A percentile compares a stretch with the other conserved stretches of the same genome.
phyloP scores from a whole-genome alignment of 1,284 basidiomycete species.

The Rhodotorula mucilaginosa region DNA sequence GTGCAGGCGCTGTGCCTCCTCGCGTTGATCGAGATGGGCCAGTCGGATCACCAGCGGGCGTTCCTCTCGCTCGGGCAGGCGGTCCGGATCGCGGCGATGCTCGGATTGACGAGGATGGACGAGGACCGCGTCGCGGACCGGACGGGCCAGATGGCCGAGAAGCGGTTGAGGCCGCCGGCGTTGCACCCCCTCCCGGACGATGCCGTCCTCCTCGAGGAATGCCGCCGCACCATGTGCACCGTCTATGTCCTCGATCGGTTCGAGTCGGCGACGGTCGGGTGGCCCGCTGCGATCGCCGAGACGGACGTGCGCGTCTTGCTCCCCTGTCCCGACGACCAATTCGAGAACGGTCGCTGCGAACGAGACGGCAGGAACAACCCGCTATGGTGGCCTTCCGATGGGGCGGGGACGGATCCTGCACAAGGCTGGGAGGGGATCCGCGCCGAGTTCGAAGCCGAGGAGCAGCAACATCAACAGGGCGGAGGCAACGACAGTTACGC shows the following conservation, averaged over 20 bases:
- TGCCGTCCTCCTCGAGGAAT: slow-evolving; percentile 38
- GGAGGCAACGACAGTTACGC: not conserved
- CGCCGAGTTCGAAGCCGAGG: slow-evolving; percentile 14
- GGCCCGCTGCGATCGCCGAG: slow-evolving; percentile 36
- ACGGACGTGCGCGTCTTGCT: slow-evolving; percentile 35
- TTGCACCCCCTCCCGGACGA: slow-evolving; percentile 36
- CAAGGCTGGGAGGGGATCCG: slow-evolving; percentile 12
- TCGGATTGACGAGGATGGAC: slow-evolving; percentile 39
- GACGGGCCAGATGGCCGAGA: slow-evolving; percentile 18
- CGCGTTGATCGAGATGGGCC: slow-evolving; percentile 35
- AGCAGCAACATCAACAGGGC: not conserved
- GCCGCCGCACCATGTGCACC: slow-evolving; percentile 39
- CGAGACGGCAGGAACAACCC: slow-evolving; percentile 28
- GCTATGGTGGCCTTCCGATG: slow-evolving; percentile 36
- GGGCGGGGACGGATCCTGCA: slow-evolving; percentile 1
- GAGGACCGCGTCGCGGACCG: slow-evolving; percentile 33
- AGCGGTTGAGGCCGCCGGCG: slow-evolving; percentile 35
- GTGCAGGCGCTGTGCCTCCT: slow-evolving; percentile 35
- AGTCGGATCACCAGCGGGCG: slow-evolving; percentile 37
- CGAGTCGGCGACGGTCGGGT: slow-evolving; percentile 34
- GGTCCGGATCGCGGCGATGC: slow-evolving; percentile 36
- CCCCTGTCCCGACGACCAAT: slow-evolving; percentile 33
- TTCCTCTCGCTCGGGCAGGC: slow-evolving; percentile 36
- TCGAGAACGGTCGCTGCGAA: slow-evolving; percentile 21
- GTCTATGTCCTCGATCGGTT: slow-evolving; percentile 38